These are phyloP conservation scores for Leucosporidium creatinivorum DNA, from an alignment of 768 basidiomycete genomes.

Conservation along the genomic window DNA sequence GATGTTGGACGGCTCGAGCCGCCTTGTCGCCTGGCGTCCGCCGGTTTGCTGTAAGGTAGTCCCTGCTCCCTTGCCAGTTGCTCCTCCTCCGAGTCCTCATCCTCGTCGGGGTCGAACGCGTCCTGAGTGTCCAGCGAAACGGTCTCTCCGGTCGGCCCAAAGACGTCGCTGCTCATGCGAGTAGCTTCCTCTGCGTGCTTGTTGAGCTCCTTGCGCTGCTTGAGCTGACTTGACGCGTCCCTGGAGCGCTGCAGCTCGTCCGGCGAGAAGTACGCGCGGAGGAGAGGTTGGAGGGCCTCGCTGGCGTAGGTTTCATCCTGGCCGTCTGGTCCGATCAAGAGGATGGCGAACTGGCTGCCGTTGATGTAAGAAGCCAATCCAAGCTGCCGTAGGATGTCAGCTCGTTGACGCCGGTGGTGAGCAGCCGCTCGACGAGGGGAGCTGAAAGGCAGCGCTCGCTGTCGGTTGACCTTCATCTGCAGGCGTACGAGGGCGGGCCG, in stretches of 20 bases:
- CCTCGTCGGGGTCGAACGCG: background rate
- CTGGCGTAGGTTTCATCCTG: slow-evolving; percentile 44
- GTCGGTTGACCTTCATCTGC: no score
- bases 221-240: slow-evolving; percentile 16
- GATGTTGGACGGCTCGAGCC: background rate
- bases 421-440: no score
- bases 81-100: background rate
- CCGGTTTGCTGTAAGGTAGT: background rate
- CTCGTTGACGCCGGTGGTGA: slow-evolving; percentile 32
- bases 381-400: slow-evolving; percentile 42
- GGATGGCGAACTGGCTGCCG: slow-evolving; percentile 44
- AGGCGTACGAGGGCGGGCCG: no score
- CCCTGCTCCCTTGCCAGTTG: background rate
- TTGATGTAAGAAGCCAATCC: slow-evolving; percentile 44
- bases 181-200: slow-evolving; percentile 26
- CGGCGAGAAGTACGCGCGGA: slow-evolving; percentile 33
- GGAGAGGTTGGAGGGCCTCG: slow-evolving; percentile 40
- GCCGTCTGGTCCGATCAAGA: slow-evolving; percentile 43
- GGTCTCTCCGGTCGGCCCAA: background rate
- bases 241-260: slow-evolving; percentile 11
- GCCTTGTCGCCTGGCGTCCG: no score
- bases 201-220: background rate
- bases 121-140: background rate
- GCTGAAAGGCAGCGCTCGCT: no score
- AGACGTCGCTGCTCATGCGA: background rate